Evolutionary conservation across 805 yeast genomes (phyloP), one percentile per base, ranked within the genome.

Genomic region (Saturnispora hagleri): DNA sequence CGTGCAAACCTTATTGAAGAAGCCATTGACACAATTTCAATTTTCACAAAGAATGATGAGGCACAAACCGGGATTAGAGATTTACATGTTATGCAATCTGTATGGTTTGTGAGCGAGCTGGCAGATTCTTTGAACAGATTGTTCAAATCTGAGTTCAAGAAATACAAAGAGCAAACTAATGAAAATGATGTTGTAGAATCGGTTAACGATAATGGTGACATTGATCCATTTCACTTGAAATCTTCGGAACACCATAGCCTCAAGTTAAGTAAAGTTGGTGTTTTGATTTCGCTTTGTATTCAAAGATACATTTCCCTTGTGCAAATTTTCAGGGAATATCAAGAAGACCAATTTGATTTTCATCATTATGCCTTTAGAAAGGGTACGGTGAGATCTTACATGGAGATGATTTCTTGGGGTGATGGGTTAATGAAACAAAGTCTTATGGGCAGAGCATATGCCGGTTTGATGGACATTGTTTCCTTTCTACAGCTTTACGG

Each of bases 271-370:
- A 72, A 42, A 73, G 43, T 48, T 17, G 47, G 56, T 12, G 28
- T 51, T 2, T 73, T 73, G 60, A 69, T 72, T 53, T 96, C 95
- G 0, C 69, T 93, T 57, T 81, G 97, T 0, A 69, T 89, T 56
- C 93, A 93, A 68, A 77, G 98, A 60, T 87, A 76, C 63, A 66
- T 71, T 42, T 82, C 88, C 2, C 74, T 89, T 45, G 71, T 80
- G 47, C 80, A 80, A 54, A 77, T 86, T 31, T 89, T 81, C 67
- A 75, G 80, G 43, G 85, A 81, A 50, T 89, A 81, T 68, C 78
- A 73, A 62, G 79, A 79, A 55, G 99, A 93, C 63, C 97, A 93
- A 70, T 76, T 85, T 57, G 99, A 93, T 66, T 93, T 91, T 82
- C 98, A 93, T 65, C 83, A 86, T 45, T 93, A 88, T 66, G 86